Conservation (phyloP, 2,329 filamentous ascomycete species). For the Sporothrix phasma region DNA sequence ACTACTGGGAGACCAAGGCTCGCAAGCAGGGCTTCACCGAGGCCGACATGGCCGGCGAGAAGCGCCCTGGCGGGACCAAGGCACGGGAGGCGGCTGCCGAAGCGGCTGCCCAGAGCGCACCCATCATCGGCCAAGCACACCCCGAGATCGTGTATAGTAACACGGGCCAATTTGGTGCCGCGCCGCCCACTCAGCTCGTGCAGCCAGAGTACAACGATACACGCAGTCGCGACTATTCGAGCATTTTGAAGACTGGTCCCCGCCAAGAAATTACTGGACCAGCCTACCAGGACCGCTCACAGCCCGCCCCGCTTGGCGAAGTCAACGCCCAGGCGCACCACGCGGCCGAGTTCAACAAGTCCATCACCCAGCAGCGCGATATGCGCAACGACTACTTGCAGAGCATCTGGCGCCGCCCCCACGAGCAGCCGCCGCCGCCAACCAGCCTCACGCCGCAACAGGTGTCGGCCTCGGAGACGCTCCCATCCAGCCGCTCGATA, state of each 20-base stretch:
- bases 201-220: conserved; percentile 69
- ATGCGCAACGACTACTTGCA: conserved; percentile 73
- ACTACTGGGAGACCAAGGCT: conserved; percentile 98
- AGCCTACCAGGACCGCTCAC: conserved; percentile 77
- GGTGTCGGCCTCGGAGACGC: conserved; percentile 34
- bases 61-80: conserved; percentile 84
- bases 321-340: conserved; percentile 79
- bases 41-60: conserved; percentile 89
- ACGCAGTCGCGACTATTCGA: conserved; percentile 70
- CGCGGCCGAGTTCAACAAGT: conserved; percentile 83
- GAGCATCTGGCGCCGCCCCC: conserved; percentile 70
- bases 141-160: conserved; percentile 85
- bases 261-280: conserved; percentile 83
- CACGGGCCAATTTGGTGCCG: conserved; percentile 54
- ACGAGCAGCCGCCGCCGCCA: conserved; percentile 56
- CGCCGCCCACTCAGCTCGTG: conserved; percentile 53
- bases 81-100: conserved; percentile 72
- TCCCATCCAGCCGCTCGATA: conserved; percentile 36
- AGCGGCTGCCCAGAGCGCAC: conserved; percentile 51
- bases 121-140: conserved; percentile 57
- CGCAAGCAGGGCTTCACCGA: conserved; percentile 97
- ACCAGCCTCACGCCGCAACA: conserved; percentile 40
- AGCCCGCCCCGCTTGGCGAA: conserved; percentile 65
- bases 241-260: conserved; percentile 65
- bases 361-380: conserved; percentile 67